Evolutionary conservation across 2,329 filamentous ascomycete species (phyloP).

Genomic region (Aphanocladium album): DNA sequence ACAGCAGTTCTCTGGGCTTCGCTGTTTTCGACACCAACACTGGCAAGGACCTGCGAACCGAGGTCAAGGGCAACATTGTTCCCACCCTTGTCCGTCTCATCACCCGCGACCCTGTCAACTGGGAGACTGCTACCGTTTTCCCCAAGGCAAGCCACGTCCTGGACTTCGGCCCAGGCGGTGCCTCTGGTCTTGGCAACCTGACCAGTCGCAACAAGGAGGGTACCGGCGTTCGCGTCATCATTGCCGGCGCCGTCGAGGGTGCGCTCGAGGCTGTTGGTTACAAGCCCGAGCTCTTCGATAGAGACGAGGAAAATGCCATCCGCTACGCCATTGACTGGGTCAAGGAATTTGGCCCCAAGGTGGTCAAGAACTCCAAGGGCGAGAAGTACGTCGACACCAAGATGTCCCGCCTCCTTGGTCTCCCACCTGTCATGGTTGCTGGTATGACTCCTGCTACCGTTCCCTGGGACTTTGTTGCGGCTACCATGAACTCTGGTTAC

Average conservation of each 20-base stretch:
- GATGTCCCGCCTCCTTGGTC: constrained; percentile 80
- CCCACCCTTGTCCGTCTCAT: constrained; percentile 87
- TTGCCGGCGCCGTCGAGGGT: constrained; percentile 89
- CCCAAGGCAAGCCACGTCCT: constrained; percentile 87
- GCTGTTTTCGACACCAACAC: constrained; percentile 88
- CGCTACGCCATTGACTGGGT: constrained; percentile 97
- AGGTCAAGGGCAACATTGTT: constrained; percentile 72
- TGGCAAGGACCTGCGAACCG: constrained; percentile 73
- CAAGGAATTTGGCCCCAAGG: constrained; percentile 88
- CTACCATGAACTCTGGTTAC: constrained; percentile 93
- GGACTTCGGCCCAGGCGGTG: constrained; percentile 94
- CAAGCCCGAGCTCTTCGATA: constrained; percentile 96
- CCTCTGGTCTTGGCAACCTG: constrained; percentile 90
- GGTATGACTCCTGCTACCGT: constrained; percentile 93
- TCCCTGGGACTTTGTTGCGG: constrained; percentile 85
- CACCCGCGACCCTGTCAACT: constrained; percentile 88
- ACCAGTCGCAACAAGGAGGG: constrained; percentile 99
- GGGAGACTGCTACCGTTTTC: constrained; percentile 93
- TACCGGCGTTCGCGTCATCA: constrained; percentile 91
- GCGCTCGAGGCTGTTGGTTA: constrained; percentile 89
- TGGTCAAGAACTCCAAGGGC: constrained; percentile 84
- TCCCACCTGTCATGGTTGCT: constrained; percentile 83
- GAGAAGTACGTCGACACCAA: constrained; percentile 94
- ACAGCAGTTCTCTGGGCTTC: constrained; percentile 68
- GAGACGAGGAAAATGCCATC: constrained; percentile 89